Percentiles rank a stretch among this genome's conserved stretches.
These are phyloP conservation scores for carrot (Daucus carota) DNA, from an alignment of 129 eudicot genomes.

Conservation along the genomic window DH1_v3.0 NC_030388.2:10140501-10141000, in stretches of 20 bases:
- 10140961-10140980: conserved; percentile 1
- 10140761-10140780: conserved; percentile 10
- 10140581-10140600: conserved; percentile 56
- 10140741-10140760: conserved; percentile 23
- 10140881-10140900: background rate
- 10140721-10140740: conserved; percentile 14
- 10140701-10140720: conserved; percentile 39
- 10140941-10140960: background rate
- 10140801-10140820: background rate
- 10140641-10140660: conserved; percentile 51
- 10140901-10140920: background rate
- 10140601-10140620: conserved; percentile 65
- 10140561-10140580: conserved; percentile 63
- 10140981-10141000: background rate
- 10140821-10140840: background rate
- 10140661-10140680: conserved; percentile 34
- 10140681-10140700: conserved; percentile 52
- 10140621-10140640: conserved; percentile 79
- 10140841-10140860: background rate
- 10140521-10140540: conserved; percentile 68
- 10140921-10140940: background rate
- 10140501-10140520: conserved; percentile 74
- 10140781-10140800: background rate
- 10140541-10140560: conserved; percentile 65
- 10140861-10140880: background rate